A percentile compares a stretch with the other conserved stretches of the same genome.
These are phyloP conservation scores for Cladobotryum mycophilum DNA, from an alignment of 2,329 filamentous ascomycete species.

Conservation along the genomic window DNA sequence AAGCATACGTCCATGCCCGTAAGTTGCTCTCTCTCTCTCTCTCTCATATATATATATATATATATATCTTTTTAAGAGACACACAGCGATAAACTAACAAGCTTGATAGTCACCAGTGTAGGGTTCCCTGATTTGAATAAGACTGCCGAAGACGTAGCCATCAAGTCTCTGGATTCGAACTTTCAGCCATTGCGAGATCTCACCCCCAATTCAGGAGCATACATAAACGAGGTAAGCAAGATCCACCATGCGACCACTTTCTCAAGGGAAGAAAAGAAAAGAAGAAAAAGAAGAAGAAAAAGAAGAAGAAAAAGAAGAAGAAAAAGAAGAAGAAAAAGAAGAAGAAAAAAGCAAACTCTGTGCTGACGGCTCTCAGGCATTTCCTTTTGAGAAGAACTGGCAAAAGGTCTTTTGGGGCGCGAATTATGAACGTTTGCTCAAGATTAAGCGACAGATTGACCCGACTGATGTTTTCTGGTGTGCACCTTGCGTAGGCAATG, in stretches of 20 bases:
- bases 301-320: too few relatives aligned
- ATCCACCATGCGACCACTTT: accelerated
- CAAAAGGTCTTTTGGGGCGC: slow-evolving; percentile 37
- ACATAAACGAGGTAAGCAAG: slow-evolving; percentile 38
- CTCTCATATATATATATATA: too few relatives aligned
- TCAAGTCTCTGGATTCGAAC: slow-evolving; percentile 19
- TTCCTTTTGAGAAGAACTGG: slow-evolving; percentile 31
- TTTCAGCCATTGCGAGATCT: slow-evolving; percentile 34
- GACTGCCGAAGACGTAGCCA: slow-evolving; percentile 21
- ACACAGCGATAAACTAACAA: background rate
- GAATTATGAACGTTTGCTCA: slow-evolving; percentile 38
- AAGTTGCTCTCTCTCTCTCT: slow-evolving; percentile 16
- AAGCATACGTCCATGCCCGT: slow-evolving; percentile 36
- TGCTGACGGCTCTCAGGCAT: slow-evolving; percentile 19
- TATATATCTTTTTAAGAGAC: too few relatives aligned
- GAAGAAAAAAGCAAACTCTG: background rate
- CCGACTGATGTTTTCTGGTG: slow-evolving; percentile 44
- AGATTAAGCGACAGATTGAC: slow-evolving; percentile 41
- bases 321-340: too few relatives aligned
- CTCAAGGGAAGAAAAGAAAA: too few relatives aligned
- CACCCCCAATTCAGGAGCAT: slow-evolving; percentile 35
- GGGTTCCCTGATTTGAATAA: slow-evolving; percentile 27
- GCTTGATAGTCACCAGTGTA: slow-evolving; percentile 19
- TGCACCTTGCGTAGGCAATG: slow-evolving; percentile 40
- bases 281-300: too few relatives aligned